Percentiles rank a stretch among this genome's conserved stretches.
phyloP scores from a whole-genome alignment of 192 early-diverging fungal genomes.

The Lobosporangium transversale region DNA sequence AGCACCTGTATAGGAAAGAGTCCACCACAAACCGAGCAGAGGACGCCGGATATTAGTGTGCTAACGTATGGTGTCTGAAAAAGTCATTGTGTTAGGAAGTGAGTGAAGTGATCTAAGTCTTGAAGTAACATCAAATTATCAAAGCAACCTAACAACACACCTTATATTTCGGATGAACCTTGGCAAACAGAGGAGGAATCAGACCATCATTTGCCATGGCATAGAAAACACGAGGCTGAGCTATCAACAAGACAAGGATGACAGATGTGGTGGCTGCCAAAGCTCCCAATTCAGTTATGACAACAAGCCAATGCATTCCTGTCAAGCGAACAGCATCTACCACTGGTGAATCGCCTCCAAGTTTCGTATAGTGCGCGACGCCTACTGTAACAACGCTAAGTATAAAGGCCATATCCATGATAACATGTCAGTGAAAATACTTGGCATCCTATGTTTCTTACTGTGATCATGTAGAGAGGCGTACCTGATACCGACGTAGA shows the following conservation, averaged over 20 bases:
- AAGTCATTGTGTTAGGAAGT: not conserved
- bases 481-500: conserved; percentile 77
- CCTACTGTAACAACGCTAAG: conserved; percentile 76
- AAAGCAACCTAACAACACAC: conserved; percentile 5
- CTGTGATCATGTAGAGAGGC: not conserved
- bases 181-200: conserved; percentile 75
- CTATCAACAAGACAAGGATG: conserved; percentile 77
- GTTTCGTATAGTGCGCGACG: conserved; percentile 64
- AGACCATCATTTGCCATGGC: conserved; percentile 87
- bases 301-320: conserved; percentile 71
- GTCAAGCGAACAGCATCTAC: conserved; percentile 57
- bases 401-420: no score
- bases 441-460: not conserved
- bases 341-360: conserved; percentile 66
- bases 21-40: conserved; percentile 75
- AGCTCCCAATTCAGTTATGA: conserved; percentile 81
- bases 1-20: conserved; percentile 86
- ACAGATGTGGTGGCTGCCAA: conserved; percentile 84
- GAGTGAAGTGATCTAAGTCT: no score
- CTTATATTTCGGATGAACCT: conserved; percentile 70
- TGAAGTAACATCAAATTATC: not conserved
- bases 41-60: conserved; percentile 70
- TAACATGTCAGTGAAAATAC: not conserved
- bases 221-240: conserved; percentile 88
- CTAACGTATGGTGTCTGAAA: conserved; percentile 78